Percentiles rank a stretch among this genome's conserved stretches.
These are phyloP conservation scores for Lasiodiplodia hormozganensis DNA, from an alignment of 2,329 filamentous ascomycete genomes.

Conservation along the genomic window DNA sequence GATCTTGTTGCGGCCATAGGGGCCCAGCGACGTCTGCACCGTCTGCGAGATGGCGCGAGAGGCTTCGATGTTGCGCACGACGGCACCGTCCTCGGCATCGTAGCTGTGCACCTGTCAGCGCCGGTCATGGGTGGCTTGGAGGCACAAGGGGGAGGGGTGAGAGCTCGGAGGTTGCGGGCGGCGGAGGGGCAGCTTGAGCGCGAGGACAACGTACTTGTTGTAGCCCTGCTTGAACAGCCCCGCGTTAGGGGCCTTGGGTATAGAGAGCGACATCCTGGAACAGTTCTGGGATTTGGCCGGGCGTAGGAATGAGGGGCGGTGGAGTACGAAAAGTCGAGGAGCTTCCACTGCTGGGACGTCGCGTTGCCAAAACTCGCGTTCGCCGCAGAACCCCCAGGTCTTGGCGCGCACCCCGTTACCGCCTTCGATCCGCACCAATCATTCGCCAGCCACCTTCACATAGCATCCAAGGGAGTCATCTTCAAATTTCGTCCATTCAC, in stretches of 20 bases:
- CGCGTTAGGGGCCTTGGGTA: constrained; percentile 91
- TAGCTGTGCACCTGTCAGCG: constrained; percentile 70
- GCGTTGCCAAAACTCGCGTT: constrained; percentile 28
- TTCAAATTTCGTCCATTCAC: constrained; percentile 11
- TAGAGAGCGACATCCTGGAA: constrained; percentile 85
- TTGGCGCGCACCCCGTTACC: constrained; percentile 17
- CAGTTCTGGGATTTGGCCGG: neutral
- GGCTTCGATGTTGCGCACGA: constrained; percentile 97
- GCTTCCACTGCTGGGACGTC: constrained; percentile 17
- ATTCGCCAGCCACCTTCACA: neutral
- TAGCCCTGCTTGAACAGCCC: constrained; percentile 96
- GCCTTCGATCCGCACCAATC: neutral
- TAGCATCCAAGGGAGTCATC: neutral
- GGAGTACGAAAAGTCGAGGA: constrained; percentile 25
- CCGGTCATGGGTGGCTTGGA: constrained; percentile 20
- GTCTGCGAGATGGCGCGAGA: constrained; percentile 95
- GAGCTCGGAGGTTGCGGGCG: constrained; percentile 31
- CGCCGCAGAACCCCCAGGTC: constrained; percentile 17
- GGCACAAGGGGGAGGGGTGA: constrained; percentile 15
- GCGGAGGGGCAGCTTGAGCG: constrained; percentile 33
- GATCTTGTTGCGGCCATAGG: constrained; percentile 98
- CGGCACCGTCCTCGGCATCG: constrained; percentile 97
- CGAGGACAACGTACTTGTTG: constrained; percentile 73
- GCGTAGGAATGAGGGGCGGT: neutral
- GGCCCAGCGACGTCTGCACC: constrained; percentile 94